These are phyloP conservation scores for Stachybotrys elegans DNA, from an alignment of 2,329 filamentous ascomycete genomes.

Conservation along the genomic window DNA sequence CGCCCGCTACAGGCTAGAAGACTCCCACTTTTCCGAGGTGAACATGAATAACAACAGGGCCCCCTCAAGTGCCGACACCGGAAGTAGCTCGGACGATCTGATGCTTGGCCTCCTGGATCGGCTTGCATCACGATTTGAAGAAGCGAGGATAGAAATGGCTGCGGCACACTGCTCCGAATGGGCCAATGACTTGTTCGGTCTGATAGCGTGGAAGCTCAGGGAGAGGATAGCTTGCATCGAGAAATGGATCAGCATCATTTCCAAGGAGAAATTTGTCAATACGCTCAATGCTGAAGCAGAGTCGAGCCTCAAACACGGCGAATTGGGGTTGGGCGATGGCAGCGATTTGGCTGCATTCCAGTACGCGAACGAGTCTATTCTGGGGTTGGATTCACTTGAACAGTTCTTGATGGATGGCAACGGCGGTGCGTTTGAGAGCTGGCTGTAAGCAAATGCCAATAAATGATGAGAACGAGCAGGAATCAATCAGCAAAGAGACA, in stretches of 20 bases:
- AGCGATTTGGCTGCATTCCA: constrained; percentile 5
- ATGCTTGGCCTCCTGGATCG: constrained; percentile 9
- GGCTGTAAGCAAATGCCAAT: constrained; percentile 5
- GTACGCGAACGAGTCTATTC: constrained; percentile 3
- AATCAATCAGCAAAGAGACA: no score
- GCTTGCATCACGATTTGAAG: constrained; percentile 9
- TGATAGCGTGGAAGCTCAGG: constrained; percentile 9
- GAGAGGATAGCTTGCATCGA: constrained; percentile 8
- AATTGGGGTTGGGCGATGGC: not conserved
- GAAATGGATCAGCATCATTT: constrained; percentile 7
- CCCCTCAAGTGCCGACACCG: not conserved
- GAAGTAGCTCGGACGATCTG: constrained; percentile 7
- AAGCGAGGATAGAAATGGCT: constrained; percentile 9
- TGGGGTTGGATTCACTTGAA: constrained; percentile 8
- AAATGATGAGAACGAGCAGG: no score
- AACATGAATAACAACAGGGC: not conserved
- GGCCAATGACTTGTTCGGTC: constrained; percentile 7
- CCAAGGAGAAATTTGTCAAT: constrained; percentile 5
- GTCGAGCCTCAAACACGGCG: not conserved
- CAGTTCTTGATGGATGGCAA: constrained; percentile 4
- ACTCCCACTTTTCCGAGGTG: constrained; percentile 2
- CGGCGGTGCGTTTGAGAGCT: constrained; percentile 7
- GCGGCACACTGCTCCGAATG: constrained; percentile 9
- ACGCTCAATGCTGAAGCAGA: not conserved
- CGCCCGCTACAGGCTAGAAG: constrained; percentile 5